Percentiles rank a stretch among this genome's conserved stretches.
Evolutionary conservation across 1,284 basidiomycete genomes (phyloP).

Genomic region (Thelephora terrestris): DNA sequence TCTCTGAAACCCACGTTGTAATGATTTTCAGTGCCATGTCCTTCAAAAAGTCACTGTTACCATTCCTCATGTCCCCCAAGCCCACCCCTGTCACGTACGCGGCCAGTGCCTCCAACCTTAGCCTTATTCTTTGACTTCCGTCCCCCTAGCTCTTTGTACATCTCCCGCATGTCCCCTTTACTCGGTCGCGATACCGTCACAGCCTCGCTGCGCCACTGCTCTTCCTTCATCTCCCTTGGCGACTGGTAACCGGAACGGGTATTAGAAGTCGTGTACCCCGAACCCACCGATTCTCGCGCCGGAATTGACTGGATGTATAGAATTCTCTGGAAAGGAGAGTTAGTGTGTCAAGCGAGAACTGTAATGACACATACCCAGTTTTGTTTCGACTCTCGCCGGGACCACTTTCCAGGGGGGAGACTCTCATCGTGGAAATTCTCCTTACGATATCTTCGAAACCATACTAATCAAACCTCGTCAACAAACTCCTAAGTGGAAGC

Average conservation of each 20-base stretch:
- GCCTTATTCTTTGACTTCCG: constrained; percentile 58
- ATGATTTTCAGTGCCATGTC: too few relatives aligned
- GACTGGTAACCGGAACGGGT: constrained; percentile 65
- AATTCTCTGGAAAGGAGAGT: constrained; percentile 33
- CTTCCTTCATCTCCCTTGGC: constrained; percentile 66
- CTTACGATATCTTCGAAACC: constrained; percentile 81
- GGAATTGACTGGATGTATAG: constrained; percentile 41
- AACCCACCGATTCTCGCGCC: constrained; percentile 29
- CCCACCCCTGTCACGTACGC: constrained; percentile 55
- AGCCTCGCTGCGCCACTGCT: constrained; percentile 56
- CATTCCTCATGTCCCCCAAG: constrained; percentile 19
- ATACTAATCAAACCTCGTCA: constrained; percentile 40
- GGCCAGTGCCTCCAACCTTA: constrained; percentile 52
- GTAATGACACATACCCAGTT: constrained; percentile 51
- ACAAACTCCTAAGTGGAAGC: background rate
- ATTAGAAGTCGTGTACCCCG: constrained; percentile 29
- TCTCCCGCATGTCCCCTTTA: constrained; percentile 77
- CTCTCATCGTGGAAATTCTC: constrained; percentile 72
- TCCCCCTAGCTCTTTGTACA: constrained; percentile 83
- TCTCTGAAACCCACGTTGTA: too few relatives aligned
- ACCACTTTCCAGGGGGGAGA: constrained; percentile 74
- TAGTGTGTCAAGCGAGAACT: background rate
- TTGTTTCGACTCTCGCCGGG: constrained; percentile 76
- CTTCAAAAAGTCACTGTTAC: too few relatives aligned
- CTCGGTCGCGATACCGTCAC: constrained; percentile 44